Evolutionary conservation across 2,329 filamentous ascomycete species (phyloP).

Genomic region (Colletotrichum falcatum): DNA sequence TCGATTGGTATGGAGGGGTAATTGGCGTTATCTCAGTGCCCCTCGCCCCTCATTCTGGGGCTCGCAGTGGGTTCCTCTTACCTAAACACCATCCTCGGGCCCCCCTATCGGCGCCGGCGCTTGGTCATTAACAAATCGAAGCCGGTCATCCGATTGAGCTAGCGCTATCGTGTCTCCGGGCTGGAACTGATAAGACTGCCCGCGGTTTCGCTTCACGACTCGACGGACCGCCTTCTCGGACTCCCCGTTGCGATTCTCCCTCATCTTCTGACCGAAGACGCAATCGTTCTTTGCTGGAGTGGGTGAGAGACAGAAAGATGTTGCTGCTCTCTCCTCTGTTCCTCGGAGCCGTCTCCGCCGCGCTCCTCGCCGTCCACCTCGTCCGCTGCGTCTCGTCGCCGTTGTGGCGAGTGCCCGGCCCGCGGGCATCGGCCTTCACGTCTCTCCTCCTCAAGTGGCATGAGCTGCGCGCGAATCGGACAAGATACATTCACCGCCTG

Average conservation of each 20-base stretch:
- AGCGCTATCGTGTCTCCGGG: slow-evolving; percentile 18
- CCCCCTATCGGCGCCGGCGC: slow-evolving; percentile 22
- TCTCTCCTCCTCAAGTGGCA: slow-evolving; percentile 65
- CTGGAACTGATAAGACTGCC: slow-evolving; percentile 35
- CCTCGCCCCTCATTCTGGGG: slow-evolving; percentile 24
- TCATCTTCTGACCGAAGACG: background rate
- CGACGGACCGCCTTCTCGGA: background rate
- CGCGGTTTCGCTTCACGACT: slow-evolving; percentile 17
- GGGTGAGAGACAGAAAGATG: slow-evolving; percentile 27
- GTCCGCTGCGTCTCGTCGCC: slow-evolving; percentile 50
- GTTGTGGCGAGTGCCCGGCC: slow-evolving; percentile 61
- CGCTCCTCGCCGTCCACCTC: slow-evolving; percentile 35
- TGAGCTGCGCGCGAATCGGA: slow-evolving; percentile 65
- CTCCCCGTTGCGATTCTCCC: background rate
- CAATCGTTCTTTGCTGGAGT: background rate
- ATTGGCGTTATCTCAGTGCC: slow-evolving; percentile 15
- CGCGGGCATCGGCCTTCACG: slow-evolving; percentile 60
- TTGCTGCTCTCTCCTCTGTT: slow-evolving; percentile 42
- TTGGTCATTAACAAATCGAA: slow-evolving; percentile 31
- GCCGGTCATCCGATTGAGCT: slow-evolving; percentile 33
- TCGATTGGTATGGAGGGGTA: slow-evolving; percentile 18
- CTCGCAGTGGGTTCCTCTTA: slow-evolving; percentile 5
- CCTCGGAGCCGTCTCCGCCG: slow-evolving; percentile 28
- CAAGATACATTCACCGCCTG: slow-evolving; percentile 66
- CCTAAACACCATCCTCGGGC: slow-evolving; percentile 14